phyloP scores from a whole-genome alignment of 768 basidiomycete species.

The Kwoniella bestiolae region DNA sequence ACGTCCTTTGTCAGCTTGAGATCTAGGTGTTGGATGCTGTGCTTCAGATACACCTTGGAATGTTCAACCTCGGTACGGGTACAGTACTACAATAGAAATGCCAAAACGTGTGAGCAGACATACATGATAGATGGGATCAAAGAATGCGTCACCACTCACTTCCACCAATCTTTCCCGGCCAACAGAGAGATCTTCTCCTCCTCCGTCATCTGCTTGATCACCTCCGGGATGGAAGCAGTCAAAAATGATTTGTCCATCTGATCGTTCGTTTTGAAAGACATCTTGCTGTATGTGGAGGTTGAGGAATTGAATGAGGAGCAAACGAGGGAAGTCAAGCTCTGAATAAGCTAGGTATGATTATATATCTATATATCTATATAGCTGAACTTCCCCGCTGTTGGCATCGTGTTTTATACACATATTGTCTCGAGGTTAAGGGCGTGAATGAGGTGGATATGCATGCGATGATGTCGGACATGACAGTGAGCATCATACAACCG shows the following conservation, averaged over 20 bases:
- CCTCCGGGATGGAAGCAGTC: constrained; percentile 63
- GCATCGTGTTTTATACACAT: too few relatives aligned
- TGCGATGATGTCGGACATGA: too few relatives aligned
- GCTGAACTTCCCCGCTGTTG: too few relatives aligned
- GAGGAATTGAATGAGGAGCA: background rate
- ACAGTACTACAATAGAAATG: constrained; percentile 18
- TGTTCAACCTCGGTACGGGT: constrained; percentile 19
- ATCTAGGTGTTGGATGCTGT: background rate
- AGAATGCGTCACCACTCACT: constrained; percentile 55
- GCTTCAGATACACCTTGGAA: constrained; percentile 11
- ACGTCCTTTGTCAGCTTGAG: background rate
- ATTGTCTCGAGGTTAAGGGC: too few relatives aligned
- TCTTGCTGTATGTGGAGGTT: background rate
- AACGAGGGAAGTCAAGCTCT: too few relatives aligned
- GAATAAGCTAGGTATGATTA: too few relatives aligned
- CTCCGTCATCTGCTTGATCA: constrained; percentile 63
- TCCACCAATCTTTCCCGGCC: constrained; percentile 73
- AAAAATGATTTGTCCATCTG: constrained; percentile 60
- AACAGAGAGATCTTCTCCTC: constrained; percentile 66
- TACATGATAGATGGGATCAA: background rate
- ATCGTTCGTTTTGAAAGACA: constrained; percentile 8
- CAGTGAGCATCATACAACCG: too few relatives aligned
- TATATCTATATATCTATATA: too few relatives aligned
- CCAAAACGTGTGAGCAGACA: background rate
- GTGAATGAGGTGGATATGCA: too few relatives aligned